Evolutionary conservation across 495 filamentous ascomycete genomes (phyloP).

Genomic region (Aspergillus coremiiformis): DNA sequence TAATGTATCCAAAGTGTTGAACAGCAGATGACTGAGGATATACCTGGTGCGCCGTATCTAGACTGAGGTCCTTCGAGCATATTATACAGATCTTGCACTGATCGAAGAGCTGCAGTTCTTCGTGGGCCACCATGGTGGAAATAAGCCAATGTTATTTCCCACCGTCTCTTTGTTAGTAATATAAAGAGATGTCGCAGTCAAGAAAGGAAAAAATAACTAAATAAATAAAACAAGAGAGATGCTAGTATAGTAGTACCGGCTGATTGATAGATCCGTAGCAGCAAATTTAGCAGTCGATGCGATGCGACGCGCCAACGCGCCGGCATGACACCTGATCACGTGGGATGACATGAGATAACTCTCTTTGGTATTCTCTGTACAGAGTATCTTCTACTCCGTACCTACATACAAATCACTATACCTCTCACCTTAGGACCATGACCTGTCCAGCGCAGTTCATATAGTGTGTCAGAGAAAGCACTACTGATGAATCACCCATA

Average conservation of each 20-base stretch:
- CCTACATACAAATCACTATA: too few species aligned
- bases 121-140: slow-evolving; percentile 25
- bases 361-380: background rate
- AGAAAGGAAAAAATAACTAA: background rate
- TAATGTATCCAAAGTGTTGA: background rate
- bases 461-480: too few species aligned
- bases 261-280: too few species aligned
- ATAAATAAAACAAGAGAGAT: too few species aligned
- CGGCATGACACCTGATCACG: slow-evolving; percentile 18
- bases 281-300: slow-evolving; percentile 2
- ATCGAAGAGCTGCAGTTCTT: slow-evolving; percentile 33
- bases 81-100: slow-evolving; percentile 38
- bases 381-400: slow-evolving; percentile 4
- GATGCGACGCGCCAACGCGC: slow-evolving; percentile 21
- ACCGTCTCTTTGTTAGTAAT: background rate
- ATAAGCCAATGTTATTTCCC: background rate
- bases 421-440: too few species aligned
- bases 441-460: too few species aligned
- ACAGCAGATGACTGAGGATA: background rate
- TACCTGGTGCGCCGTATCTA: slow-evolving; percentile 39
- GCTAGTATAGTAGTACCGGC: too few species aligned
- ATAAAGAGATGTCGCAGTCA: background rate
- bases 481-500: too few species aligned
- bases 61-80: slow-evolving; percentile 41
- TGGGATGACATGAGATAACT: background rate